These are phyloP conservation scores for Leccinum barrowsii DNA, from an alignment of 768 basidiomycete genomes.

Conservation along the genomic window DNA sequence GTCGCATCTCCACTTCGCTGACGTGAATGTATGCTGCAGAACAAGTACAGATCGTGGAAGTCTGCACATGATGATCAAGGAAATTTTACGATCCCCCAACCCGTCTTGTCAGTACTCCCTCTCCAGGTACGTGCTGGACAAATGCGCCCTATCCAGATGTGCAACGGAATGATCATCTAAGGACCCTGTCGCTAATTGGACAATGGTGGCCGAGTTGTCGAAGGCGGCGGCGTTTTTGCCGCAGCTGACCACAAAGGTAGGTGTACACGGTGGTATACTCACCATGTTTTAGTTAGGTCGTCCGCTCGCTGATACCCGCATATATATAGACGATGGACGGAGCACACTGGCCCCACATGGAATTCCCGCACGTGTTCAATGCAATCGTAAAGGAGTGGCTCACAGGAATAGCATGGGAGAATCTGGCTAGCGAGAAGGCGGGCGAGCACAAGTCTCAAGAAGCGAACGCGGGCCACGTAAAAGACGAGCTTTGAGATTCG, in stretches of 20 bases:
- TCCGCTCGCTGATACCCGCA: conserved; percentile 34
- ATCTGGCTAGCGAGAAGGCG: neutral
- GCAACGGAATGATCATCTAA: conserved; percentile 9
- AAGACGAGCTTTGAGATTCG: conserved; percentile 18
- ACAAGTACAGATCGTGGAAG: conserved; percentile 36
- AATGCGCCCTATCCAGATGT: neutral
- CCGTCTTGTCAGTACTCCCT: conserved; percentile 40
- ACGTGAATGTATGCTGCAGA: conserved; percentile 28
- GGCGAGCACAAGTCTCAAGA: neutral
- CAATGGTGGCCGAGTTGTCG: conserved; percentile 24
- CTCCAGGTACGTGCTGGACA: conserved; percentile 28
- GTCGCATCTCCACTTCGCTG: neutral
- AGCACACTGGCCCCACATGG: conserved; percentile 69
- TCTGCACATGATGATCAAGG: conserved; percentile 36
- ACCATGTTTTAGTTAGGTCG: conserved; percentile 18
- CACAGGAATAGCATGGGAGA: conserved; percentile 4
- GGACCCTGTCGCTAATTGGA: conserved; percentile 48
- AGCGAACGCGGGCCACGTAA: neutral
- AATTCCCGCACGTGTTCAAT: conserved; percentile 54
- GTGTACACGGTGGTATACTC: conserved; percentile 7
- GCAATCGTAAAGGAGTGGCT: conserved; percentile 52
- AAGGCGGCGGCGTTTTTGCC: conserved; percentile 33
- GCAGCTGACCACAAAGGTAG: conserved; percentile 33
- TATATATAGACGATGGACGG: conserved; percentile 44
- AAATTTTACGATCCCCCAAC: conserved; percentile 42